Evolutionary conservation across 768 basidiomycete genomes (phyloP).

Genomic region (Tricholomella constricta): DNA sequence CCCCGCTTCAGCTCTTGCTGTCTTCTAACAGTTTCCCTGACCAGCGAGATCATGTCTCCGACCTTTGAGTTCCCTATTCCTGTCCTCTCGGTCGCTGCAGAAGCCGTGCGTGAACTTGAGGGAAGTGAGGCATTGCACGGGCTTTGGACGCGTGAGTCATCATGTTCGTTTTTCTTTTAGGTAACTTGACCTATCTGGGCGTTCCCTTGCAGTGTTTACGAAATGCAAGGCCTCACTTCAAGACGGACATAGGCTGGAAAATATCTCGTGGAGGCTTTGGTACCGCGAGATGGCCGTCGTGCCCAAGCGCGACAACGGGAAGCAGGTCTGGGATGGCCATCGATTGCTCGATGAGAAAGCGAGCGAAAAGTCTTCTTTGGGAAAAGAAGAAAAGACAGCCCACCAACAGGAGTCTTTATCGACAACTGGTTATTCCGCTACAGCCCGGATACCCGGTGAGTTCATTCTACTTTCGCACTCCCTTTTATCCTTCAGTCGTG

Average conservation of each 20-base stretch:
- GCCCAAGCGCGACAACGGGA: conserved; percentile 28
- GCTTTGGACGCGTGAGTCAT: conserved; percentile 66
- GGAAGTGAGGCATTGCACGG: conserved; percentile 65
- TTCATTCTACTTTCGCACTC: neutral
- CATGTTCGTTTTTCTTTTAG: neutral
- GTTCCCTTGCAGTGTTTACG: conserved; percentile 62
- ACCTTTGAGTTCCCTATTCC: conserved; percentile 54
- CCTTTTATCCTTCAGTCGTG: neutral
- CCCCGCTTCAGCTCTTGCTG: conserved; percentile 11
- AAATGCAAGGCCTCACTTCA: conserved; percentile 80
- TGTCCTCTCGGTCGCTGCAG: conserved; percentile 65
- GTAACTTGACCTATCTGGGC: conserved; percentile 2
- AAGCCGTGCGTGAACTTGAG: conserved; percentile 68
- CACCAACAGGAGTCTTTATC: neutral
- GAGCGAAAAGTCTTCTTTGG: neutral
- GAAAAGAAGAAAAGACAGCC: neutral
- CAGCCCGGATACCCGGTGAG: conserved; percentile 6
- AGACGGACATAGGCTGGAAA: conserved; percentile 82
- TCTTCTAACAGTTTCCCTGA: neutral
- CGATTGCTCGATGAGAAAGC: conserved; percentile 15
- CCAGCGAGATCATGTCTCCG: conserved; percentile 14
- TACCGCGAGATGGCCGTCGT: conserved; percentile 58
- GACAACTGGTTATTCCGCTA: neutral
- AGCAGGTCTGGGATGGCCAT: neutral
- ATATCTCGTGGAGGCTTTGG: conserved; percentile 88